phyloP scores from a whole-genome alignment of 768 basidiomycete species.

The Lenzites betulinus region DNA sequence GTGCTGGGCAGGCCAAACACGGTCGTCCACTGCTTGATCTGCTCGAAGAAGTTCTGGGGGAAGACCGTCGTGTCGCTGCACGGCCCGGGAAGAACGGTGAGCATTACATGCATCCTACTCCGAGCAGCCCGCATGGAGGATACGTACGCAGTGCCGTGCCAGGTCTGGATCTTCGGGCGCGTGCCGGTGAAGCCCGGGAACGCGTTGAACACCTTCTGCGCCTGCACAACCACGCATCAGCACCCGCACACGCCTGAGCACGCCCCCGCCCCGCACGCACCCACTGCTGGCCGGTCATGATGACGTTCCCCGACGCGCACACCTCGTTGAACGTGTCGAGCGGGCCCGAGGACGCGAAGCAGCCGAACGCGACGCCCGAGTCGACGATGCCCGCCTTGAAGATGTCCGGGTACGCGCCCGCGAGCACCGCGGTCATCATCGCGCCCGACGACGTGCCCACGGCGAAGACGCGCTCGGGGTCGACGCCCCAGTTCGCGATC shows the following conservation, averaged over 20 bases:
- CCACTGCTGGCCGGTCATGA: slow-evolving; percentile 49
- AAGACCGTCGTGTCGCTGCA: slow-evolving; percentile 51
- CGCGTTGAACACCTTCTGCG: slow-evolving; percentile 45
- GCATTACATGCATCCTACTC: neutral
- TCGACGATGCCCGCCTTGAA: slow-evolving; percentile 50
- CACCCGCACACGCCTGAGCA: neutral
- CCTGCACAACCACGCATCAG: slow-evolving; percentile 28
- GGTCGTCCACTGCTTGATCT: slow-evolving; percentile 58
- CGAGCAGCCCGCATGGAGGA: neutral
- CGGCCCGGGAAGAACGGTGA: neutral
- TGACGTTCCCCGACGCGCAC: slow-evolving; percentile 47
- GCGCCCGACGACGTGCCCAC: slow-evolving; percentile 55
- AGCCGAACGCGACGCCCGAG: slow-evolving; percentile 56
- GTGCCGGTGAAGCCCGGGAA: slow-evolving; percentile 56
- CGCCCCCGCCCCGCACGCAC: slow-evolving; percentile 16
- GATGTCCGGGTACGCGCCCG: slow-evolving; percentile 56
- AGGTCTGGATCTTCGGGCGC: slow-evolving; percentile 53
- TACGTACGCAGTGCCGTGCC: slow-evolving; percentile 51
- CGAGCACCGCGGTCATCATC: slow-evolving; percentile 63
- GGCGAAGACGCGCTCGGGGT: slow-evolving; percentile 48
- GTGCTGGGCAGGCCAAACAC: slow-evolving; percentile 49
- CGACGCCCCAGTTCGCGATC: slow-evolving; percentile 48
- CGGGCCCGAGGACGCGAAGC: slow-evolving; percentile 46
- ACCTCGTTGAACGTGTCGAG: slow-evolving; percentile 46
- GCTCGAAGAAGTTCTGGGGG: slow-evolving; percentile 52